Percentiles rank a stretch among this genome's conserved stretches.
These are phyloP conservation scores for Lentinus polychrous DNA, from an alignment of 1,284 basidiomycete species.

Conservation along the genomic window DNA sequence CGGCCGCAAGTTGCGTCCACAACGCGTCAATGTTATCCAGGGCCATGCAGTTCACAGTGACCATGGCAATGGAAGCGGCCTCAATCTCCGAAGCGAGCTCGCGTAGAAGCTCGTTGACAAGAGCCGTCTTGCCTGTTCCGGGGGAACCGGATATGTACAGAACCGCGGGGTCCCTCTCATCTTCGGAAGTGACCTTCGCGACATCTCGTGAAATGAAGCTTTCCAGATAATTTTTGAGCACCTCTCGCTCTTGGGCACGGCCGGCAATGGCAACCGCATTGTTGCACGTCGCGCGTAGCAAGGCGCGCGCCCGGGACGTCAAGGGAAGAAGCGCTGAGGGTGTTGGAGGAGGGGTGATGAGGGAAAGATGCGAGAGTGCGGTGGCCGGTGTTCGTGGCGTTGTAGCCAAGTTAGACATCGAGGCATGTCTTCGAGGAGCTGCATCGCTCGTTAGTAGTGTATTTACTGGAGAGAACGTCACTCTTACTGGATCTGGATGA, in stretches of 20 bases:
- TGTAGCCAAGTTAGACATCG: slow-evolving; percentile 33
- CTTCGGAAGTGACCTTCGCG: slow-evolving; percentile 22
- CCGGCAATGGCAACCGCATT: slow-evolving; percentile 47
- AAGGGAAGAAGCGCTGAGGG: slow-evolving; percentile 46
- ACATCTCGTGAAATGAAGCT: slow-evolving; percentile 34
- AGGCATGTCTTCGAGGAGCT: slow-evolving; percentile 40
- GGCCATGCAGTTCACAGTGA: slow-evolving; percentile 75
- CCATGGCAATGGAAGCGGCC: slow-evolving; percentile 36
- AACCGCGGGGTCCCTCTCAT: slow-evolving; percentile 18
- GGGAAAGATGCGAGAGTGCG: slow-evolving; percentile 34
- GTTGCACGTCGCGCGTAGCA: slow-evolving; percentile 66
- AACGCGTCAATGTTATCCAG: slow-evolving; percentile 56
- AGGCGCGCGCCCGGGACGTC: slow-evolving; percentile 56
- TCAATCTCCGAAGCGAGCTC: slow-evolving; percentile 28
- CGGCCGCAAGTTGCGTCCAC: slow-evolving; percentile 62
- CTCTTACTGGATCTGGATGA: slow-evolving; percentile 23
- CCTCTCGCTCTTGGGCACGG: slow-evolving; percentile 51
- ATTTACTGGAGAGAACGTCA: background rate
- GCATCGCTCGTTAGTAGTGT: background rate
- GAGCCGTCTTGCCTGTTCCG: slow-evolving; percentile 77
- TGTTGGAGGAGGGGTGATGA: slow-evolving; percentile 55
- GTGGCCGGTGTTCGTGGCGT: slow-evolving; percentile 21
- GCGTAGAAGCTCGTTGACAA: slow-evolving; percentile 58
- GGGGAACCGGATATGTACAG: slow-evolving; percentile 77
- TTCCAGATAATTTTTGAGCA: slow-evolving; percentile 51